phyloP scores from a whole-genome alignment of 345 rosid genomes.

The Brassica nigra region DNA sequence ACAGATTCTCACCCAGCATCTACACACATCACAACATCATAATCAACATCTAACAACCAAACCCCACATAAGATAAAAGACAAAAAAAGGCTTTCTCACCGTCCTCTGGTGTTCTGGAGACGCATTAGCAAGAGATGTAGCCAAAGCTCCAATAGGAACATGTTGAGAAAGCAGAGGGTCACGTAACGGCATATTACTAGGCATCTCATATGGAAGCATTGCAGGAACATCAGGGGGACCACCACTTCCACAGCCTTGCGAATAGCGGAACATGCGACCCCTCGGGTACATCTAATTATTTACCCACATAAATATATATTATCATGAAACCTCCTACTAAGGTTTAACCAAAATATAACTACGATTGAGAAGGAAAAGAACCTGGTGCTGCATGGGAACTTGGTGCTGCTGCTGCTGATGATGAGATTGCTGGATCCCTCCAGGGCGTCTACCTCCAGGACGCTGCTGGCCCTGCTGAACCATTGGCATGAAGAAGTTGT shows the following conservation, averaged over 20 bases:
- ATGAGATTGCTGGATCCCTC: conserved; percentile 71
- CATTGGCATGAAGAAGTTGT: conserved; percentile 86
- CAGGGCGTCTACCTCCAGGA: conserved; percentile 73
- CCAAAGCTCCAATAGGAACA: conserved; percentile 81
- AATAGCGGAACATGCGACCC: conserved; percentile 69
- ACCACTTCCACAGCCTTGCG: conserved; percentile 67
- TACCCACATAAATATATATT: neutral
- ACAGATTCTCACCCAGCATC: conserved; percentile 96
- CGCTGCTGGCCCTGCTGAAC: conserved; percentile 92
- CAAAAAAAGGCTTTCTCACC: conserved; percentile 43
- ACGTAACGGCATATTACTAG: conserved; percentile 55
- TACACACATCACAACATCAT: conserved; percentile 36
- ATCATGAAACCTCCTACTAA: too few species aligned
- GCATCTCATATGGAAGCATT: conserved; percentile 78
- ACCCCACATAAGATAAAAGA: neutral
- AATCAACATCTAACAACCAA: conserved; percentile 10
- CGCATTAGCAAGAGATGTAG: conserved; percentile 86
- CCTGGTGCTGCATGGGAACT: conserved; percentile 54
- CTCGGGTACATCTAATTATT: conserved; percentile 68
- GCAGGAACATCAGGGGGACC: conserved; percentile 57
- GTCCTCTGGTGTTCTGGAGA: conserved; percentile 85
- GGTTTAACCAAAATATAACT: neutral
- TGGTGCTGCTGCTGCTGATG: conserved; percentile 73
- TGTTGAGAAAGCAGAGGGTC: conserved; percentile 62
- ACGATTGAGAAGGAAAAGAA: conserved; percentile 23